Evolutionary conservation across 768 basidiomycete genomes (phyloP), one percentile per base, ranked within the genome.

Genomic region (Suillus subluteus): DNA sequence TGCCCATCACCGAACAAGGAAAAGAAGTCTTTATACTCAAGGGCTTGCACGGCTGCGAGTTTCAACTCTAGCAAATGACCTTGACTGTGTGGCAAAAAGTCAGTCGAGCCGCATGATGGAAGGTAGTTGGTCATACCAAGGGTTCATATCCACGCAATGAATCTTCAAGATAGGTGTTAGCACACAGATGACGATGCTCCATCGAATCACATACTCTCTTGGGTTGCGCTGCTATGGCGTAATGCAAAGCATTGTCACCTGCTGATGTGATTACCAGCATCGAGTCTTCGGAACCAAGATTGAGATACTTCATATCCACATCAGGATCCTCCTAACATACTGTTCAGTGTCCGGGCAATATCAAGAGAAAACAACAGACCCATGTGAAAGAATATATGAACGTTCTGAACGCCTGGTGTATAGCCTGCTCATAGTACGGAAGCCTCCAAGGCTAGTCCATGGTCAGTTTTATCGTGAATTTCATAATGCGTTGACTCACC

Each of bases 231-330:
- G 82, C 83, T 65, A 90, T 87, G 9, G 90, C 91, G 68, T 94
- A 94, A 73, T 92, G 91, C 43, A 94, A 79, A 3, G 90, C 89
- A 73, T 94, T 94, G 75, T 92, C 91, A 0, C 91, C 91, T 3
- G 90, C 92, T 62, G 87, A 88, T 1, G 91, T 92, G 71, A 94
- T 92, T 21, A 88, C 87, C 15, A 93, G 82, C 73, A 93, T 83
- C 1, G 86, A 83, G 76, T 94, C 91, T 15, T 88, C 82, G 43
- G 78, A 75, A 23, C 84, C 82, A 65, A 93, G 75, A 18, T 87
- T 72, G 6, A 94, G 79, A 70, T 86, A 82, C 68, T 83, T 81
- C 82, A 93, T 86, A 73, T 94, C 92, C 68, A 87, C 90, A 7
- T 83, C 83, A 0, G 92, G 92, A 73, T 93, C 92, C 75, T 94